These are phyloP conservation scores for Sclerotiophoma versabilis DNA, from an alignment of 2,329 filamentous ascomycete genomes.

Conservation along the genomic window DNA sequence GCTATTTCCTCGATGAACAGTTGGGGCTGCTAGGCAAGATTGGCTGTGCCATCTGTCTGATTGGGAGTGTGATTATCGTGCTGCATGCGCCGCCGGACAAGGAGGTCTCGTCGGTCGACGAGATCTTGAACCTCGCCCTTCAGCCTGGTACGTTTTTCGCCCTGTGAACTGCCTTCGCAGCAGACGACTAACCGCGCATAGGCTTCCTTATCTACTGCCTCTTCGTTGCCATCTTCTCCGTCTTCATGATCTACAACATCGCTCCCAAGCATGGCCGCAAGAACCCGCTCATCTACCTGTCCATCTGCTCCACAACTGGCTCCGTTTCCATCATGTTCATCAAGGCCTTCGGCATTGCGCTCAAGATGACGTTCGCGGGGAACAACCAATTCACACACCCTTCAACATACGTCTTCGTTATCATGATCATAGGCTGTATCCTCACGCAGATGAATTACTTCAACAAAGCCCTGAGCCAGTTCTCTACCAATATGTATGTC, in stretches of 20 bases:
- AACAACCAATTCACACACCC: constrained; percentile 96
- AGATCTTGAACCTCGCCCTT: constrained; percentile 89
- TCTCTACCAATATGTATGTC: constrained; percentile 93
- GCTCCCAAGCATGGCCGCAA: constrained; percentile 90
- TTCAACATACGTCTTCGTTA: constrained; percentile 96
- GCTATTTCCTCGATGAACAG: constrained; percentile 91
- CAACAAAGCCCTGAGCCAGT: constrained; percentile 96
- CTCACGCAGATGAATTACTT: constrained; percentile 99
- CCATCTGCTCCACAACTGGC: constrained; percentile 96
- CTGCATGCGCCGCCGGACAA: constrained; percentile 95
- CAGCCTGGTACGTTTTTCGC: constrained; percentile 74
- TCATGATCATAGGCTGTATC: constrained; percentile 91
- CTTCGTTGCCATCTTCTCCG: constrained; percentile 80
- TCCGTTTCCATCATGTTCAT: constrained; percentile 99
- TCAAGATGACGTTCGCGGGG: constrained; percentile 91
- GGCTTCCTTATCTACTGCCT: constrained; percentile 90
- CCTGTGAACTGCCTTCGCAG: not conserved
- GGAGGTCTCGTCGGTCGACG: constrained; percentile 87
- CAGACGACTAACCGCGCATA: constrained; percentile 49
- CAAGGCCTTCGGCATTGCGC: constrained; percentile 96
- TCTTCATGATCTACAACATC: constrained; percentile 95
- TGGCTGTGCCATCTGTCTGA: constrained; percentile 93
- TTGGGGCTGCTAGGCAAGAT: constrained; percentile 91
- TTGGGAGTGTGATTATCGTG: constrained; percentile 96
- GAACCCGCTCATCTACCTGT: constrained; percentile 95